Percentiles rank a stretch among this genome's conserved stretches.
Conservation (phyloP, 2,329 filamentous ascomycete species). For the Aspergillus fumigatus region DNA sequence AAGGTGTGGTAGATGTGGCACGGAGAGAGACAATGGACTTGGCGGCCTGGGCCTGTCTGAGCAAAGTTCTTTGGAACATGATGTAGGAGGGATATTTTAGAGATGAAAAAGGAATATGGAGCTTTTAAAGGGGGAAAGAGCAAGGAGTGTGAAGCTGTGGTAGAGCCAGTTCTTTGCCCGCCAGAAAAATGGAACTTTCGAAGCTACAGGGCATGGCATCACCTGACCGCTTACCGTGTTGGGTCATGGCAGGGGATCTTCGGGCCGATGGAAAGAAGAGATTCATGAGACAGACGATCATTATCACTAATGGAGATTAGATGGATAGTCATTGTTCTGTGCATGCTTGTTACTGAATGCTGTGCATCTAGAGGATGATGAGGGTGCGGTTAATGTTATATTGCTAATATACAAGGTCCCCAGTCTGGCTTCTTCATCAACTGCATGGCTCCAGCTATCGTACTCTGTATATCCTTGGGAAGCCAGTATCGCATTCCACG, state of each 20-base stretch:
- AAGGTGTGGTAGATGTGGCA: slow-evolving; percentile 29
- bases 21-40: slow-evolving; percentile 32
- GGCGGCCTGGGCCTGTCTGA: slow-evolving; percentile 39
- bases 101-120: slow-evolving; percentile 3
- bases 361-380: not conserved
- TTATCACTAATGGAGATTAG: too few relatives aligned
- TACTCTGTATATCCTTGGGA: too few relatives aligned
- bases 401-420: too few relatives aligned
- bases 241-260: not conserved
- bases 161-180: not conserved
- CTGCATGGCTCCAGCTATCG: too few relatives aligned
- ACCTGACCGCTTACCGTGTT: slow-evolving; percentile 10
- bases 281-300: not conserved
- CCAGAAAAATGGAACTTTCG: slow-evolving; percentile 16
- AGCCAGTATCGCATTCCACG: too few relatives aligned
- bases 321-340: not conserved
- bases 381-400: too few relatives aligned
- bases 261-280: not conserved
- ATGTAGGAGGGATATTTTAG: slow-evolving; percentile 8
- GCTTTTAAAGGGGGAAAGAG: not conserved
- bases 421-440: too few relatives aligned
- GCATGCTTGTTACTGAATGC: not conserved
- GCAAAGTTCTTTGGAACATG: slow-evolving; percentile 42
- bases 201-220: slow-evolving; percentile 8
- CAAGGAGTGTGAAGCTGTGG: not conserved